Evolutionary conservation across 2,329 filamentous ascomycete species (phyloP).

Genomic region (Aspergillus candidus): DNA sequence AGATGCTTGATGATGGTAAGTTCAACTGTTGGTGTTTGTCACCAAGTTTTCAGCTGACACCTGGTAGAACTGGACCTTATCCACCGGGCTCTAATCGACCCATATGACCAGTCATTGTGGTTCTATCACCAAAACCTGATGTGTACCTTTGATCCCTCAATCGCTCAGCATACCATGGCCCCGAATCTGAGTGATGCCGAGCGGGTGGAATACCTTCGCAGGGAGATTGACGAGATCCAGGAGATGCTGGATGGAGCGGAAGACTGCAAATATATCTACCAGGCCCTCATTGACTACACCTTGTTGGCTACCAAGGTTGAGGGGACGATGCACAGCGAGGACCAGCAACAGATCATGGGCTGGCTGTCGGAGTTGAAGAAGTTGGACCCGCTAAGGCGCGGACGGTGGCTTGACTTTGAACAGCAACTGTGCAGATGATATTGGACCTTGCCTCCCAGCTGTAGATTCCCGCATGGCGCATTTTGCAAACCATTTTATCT

Average conservation of each 20-base stretch:
- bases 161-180: constrained; percentile 53
- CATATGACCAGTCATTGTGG: constrained; percentile 93
- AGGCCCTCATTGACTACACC: constrained; percentile 72
- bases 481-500: too few relatives aligned
- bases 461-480: neutral
- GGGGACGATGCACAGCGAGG: constrained; percentile 42
- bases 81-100: constrained; percentile 74
- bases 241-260: constrained; percentile 60
- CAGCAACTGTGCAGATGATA: constrained; percentile 32
- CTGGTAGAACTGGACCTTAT: constrained; percentile 65
- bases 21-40: neutral
- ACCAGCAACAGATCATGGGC: constrained; percentile 40
- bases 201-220: constrained; percentile 58
- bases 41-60: neutral
- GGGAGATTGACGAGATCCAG: constrained; percentile 68
- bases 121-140: constrained; percentile 92
- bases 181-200: constrained; percentile 57
- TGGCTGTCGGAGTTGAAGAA: constrained; percentile 63
- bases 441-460: constrained; percentile 11
- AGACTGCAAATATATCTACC: constrained; percentile 83
- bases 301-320: constrained; percentile 49
- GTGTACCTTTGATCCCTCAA: constrained; percentile 55
- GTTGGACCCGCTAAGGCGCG: constrained; percentile 67
- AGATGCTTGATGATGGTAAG: constrained; percentile 66
- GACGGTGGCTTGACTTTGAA: constrained; percentile 69